These are phyloP conservation scores for Penicillium herquei DNA, from an alignment of 495 filamentous ascomycete genomes.

Conservation along the genomic window DNA sequence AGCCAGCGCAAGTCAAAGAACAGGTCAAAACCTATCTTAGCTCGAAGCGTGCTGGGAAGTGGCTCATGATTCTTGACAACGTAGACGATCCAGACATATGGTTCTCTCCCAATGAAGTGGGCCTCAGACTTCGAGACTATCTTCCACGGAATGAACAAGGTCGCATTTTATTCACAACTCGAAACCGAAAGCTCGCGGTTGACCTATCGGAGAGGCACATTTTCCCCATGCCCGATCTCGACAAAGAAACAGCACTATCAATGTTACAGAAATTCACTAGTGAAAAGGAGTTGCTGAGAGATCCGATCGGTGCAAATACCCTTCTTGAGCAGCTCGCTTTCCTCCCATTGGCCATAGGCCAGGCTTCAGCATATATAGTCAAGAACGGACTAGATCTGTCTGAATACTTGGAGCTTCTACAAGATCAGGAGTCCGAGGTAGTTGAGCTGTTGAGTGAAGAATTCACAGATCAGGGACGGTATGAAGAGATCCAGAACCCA, in stretches of 20 bases:
- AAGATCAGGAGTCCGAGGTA: conserved; percentile 26
- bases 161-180: conserved; percentile 8
- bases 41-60: conserved; percentile 17
- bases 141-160: conserved; percentile 42
- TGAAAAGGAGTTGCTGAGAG: conserved; percentile 5
- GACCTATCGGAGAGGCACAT: not conserved
- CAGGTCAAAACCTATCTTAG: conserved; percentile 29
- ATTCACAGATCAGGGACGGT: conserved; percentile 37
- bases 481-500: conserved; percentile 34
- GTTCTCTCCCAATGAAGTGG: not conserved
- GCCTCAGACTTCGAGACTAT: conserved; percentile 22
- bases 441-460: conserved; percentile 37
- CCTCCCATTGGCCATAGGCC: conserved; percentile 48
- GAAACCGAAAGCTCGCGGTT: not conserved
- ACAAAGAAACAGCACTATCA: conserved; percentile 9
- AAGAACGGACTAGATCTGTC: conserved; percentile 26
- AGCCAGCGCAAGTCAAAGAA: conserved; percentile 17
- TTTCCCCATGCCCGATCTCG: not conserved
- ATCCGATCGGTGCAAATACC: conserved; percentile 2
- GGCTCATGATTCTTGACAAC: conserved; percentile 40
- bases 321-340: conserved; percentile 38
- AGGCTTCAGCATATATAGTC: conserved; percentile 50
- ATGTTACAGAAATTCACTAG: conserved; percentile 7
- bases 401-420: conserved; percentile 31
- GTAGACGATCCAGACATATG: conserved; percentile 16